Evolutionary conservation across 2,329 filamentous ascomycete species (phyloP).

Genomic region (Talaromyces verruculosus): DNA sequence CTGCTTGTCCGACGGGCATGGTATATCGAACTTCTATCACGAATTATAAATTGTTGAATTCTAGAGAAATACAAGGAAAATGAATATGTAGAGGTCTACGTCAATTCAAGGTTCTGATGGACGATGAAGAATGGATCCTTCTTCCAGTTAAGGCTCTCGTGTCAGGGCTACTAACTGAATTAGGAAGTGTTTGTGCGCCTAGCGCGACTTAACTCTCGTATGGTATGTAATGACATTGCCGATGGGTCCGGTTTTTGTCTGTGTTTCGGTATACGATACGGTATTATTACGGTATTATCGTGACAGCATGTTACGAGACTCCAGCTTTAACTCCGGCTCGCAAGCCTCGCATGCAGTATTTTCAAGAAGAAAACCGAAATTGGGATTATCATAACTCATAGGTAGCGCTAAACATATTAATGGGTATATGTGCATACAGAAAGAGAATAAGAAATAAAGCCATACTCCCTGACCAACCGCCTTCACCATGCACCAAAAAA

Average conservation of each 20-base stretch:
- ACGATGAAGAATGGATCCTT: not conserved
- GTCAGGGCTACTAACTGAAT: not conserved
- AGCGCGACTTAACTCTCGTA: not conserved
- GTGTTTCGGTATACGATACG: not conserved
- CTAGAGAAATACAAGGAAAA: not conserved
- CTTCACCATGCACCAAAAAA: not conserved
- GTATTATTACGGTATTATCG: not conserved
- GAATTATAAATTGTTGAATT: too few relatives aligned
- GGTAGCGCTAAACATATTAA: not conserved
- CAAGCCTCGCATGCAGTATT: too few relatives aligned
- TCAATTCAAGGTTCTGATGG: not conserved
- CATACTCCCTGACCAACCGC: not conserved
- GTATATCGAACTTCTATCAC: not conserved
- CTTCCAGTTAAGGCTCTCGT: not conserved
- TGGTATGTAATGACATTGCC: not conserved
- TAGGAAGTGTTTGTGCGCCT: not conserved
- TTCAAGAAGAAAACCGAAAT: not conserved
- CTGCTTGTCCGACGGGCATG: not conserved
- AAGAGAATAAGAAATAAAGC: not conserved
- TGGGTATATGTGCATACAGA: constrained; percentile 1
- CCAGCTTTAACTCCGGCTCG: not conserved
- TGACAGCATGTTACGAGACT: not conserved
- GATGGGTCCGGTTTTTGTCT: not conserved
- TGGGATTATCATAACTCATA: not conserved
- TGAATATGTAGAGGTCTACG: not conserved